These are phyloP conservation scores for Boletus speciosus DNA, from an alignment of 768 basidiomycete genomes.

Conservation along the genomic window DNA sequence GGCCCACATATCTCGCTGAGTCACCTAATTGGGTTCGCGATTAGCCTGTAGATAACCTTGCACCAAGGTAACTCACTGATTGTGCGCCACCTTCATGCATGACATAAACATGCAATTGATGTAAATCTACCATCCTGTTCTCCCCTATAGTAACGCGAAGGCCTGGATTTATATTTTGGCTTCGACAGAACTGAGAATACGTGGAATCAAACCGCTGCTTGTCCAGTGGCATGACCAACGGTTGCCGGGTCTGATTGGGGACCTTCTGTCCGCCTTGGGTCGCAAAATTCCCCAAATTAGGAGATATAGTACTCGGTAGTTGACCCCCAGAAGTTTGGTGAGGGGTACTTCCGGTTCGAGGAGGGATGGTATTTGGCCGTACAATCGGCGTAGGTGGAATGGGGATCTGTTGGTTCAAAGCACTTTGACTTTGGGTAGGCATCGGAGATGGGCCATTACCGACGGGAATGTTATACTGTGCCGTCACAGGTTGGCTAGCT, in stretches of 20 bases:
- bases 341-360: conserved; percentile 38
- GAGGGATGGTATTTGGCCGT: conserved; percentile 32
- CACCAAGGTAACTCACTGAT: conserved; percentile 37
- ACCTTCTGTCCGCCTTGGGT: conserved; percentile 21
- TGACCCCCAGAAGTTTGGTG: conserved; percentile 33
- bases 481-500: conserved; percentile 5
- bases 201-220: conserved; percentile 50
- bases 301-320: conserved; percentile 33
- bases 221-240: conserved; percentile 39
- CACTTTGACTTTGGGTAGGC: conserved; percentile 17
- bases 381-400: conserved; percentile 30
- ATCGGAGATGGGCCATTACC: conserved; percentile 18
- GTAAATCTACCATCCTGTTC: conserved; percentile 54
- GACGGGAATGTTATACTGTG: conserved; percentile 21
- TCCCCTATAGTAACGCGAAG: conserved; percentile 46
- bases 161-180: conserved; percentile 40
- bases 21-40: conserved; percentile 39
- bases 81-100: conserved; percentile 52
- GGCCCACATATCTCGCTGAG: conserved; percentile 55
- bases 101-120: conserved; percentile 55
- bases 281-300: conserved; percentile 30
- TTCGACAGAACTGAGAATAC: conserved; percentile 47
- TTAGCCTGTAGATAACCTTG: conserved; percentile 6
- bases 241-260: conserved; percentile 16
- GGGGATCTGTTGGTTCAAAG: conserved; percentile 30